These are phyloP conservation scores for Ustilago shanxiensis DNA, from an alignment of 1,284 basidiomycete genomes.

Conservation along the genomic window DNA sequence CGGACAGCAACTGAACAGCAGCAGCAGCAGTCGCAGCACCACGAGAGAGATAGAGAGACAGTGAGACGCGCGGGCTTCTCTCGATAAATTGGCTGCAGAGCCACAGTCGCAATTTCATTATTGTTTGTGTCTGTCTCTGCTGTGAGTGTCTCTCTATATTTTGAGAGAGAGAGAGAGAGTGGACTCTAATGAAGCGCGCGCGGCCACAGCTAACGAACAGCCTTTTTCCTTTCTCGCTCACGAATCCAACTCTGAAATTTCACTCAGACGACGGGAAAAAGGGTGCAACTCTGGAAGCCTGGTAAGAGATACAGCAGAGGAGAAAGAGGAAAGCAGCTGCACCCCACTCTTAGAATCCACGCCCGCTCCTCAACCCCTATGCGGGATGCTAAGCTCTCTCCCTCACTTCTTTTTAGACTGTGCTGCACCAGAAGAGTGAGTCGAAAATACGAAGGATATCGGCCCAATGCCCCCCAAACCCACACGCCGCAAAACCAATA, in stretches of 20 bases:
- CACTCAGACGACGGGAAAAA: background rate
- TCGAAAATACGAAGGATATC: background rate
- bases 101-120: background rate
- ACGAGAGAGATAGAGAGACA: too few species aligned
- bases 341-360: background rate
- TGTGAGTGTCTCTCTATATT: too few species aligned
- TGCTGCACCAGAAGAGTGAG: background rate
- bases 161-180: background rate
- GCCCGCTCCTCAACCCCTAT: conserved; percentile 4
- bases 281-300: too few species aligned
- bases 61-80: conserved; percentile 5
- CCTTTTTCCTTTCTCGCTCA: background rate
- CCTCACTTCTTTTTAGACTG: too few species aligned
- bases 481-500: background rate
- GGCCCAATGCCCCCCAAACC: conserved; percentile 7
- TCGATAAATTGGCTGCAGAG: conserved; percentile 1
- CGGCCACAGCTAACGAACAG: background rate
- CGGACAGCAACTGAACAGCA: conserved; percentile 1
- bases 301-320: too few species aligned
- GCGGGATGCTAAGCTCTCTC: background rate
- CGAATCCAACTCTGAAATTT: background rate
- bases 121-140: background rate
- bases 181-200: background rate
- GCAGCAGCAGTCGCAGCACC: too few species aligned
- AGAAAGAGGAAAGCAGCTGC: background rate